Evolutionary conservation across 805 yeast genomes (phyloP).

Genomic region (Metschnikowia kunwiensis): DNA sequence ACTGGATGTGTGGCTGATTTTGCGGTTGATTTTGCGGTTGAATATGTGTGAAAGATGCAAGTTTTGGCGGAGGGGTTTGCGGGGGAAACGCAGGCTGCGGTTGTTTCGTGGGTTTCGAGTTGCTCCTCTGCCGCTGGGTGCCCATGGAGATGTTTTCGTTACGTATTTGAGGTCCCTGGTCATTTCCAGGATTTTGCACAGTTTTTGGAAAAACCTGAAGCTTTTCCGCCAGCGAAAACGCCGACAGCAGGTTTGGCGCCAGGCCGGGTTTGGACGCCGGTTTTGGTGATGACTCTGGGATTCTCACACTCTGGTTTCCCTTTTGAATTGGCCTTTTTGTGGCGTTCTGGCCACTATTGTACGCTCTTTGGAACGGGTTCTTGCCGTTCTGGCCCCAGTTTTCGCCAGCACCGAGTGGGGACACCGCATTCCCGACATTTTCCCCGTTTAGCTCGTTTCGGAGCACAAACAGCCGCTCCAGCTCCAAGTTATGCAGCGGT

Average conservation of each 20-base stretch:
- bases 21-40: background rate
- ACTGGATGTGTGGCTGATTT: background rate
- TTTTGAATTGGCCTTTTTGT: too few species aligned
- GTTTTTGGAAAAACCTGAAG: background rate
- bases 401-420: background rate
- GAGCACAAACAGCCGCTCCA: constrained; percentile 12
- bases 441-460: too few species aligned
- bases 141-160: background rate
- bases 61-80: constrained; percentile 6
- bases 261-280: background rate
- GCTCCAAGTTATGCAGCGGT: constrained; percentile 12
- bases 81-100: constrained; percentile 1
- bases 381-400: background rate
- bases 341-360: too few species aligned
- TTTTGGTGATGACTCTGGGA: too few species aligned
- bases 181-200: background rate
- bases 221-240: constrained; percentile 6
- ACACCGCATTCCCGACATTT: background rate
- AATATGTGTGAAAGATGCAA: too few species aligned
- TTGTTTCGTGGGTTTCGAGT: background rate
- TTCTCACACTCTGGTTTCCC: too few species aligned
- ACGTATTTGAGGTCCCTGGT: too few species aligned
- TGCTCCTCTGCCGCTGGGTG: background rate
- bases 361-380: background rate
- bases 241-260: constrained; percentile 1